Conservation (phyloP, 192 early-diverging fungal species). For the Glomus cerebriforme region DNA sequence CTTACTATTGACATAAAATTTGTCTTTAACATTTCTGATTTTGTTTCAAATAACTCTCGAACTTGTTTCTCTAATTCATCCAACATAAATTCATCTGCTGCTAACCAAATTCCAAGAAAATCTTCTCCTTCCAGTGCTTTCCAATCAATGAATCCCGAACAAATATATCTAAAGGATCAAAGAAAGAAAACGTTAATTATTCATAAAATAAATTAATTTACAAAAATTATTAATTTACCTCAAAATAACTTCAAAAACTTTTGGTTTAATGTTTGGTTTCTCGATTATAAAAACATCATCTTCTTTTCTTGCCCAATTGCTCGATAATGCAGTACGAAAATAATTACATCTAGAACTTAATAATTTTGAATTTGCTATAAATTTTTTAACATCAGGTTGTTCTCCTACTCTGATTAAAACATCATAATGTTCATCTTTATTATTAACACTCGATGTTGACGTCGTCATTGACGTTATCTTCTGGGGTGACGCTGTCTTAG, state of each 20-base stretch:
- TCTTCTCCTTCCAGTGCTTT: background rate
- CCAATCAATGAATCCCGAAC: slow-evolving; percentile 5
- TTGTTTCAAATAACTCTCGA: slow-evolving; percentile 21
- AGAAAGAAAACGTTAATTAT: background rate
- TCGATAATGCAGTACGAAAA: slow-evolving; percentile 26
- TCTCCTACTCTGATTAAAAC: slow-evolving; percentile 18
- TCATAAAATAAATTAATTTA: background rate
- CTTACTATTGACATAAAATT: slow-evolving; percentile 11
- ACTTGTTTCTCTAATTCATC: slow-evolving; percentile 12
- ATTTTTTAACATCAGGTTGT: slow-evolving; percentile 17
- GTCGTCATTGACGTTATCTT: background rate
- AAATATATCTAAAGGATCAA: slow-evolving; percentile 1
- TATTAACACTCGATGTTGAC: background rate
- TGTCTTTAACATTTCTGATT: background rate
- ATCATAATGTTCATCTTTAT: slow-evolving; percentile 11
- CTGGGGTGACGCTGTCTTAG: background rate
- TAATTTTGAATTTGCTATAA: background rate
- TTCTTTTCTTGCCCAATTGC: slow-evolving; percentile 27
- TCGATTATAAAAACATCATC: slow-evolving; percentile 1
- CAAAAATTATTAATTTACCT: background rate
- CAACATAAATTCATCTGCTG: slow-evolving; percentile 26
- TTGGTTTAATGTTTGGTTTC: slow-evolving; percentile 21
- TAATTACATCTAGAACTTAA: slow-evolving; percentile 5
- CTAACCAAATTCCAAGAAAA: slow-evolving; percentile 4
- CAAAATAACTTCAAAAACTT: slow-evolving; percentile 19